phyloP scores from a whole-genome alignment of 768 basidiomycete genomes.

The Russula virescens region DNA sequence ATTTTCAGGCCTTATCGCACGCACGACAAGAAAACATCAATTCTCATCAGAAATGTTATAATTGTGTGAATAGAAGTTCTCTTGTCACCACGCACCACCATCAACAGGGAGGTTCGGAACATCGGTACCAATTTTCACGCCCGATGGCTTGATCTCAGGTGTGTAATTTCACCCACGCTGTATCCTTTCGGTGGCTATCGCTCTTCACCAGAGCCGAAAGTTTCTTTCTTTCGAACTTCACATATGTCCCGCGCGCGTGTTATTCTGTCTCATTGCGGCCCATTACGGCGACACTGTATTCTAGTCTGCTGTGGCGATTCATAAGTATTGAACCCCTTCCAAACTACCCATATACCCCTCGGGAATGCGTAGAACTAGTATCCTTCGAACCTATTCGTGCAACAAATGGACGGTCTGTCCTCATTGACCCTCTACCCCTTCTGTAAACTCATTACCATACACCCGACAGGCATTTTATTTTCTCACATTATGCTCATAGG shows the following conservation, averaged over 20 bases:
- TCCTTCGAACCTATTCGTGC: no score
- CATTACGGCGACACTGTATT: background rate
- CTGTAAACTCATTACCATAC: background rate
- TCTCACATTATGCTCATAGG: background rate
- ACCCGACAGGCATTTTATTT: background rate
- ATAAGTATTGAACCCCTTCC: background rate
- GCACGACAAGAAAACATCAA: background rate
- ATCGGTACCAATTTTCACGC: background rate
- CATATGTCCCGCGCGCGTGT: background rate
- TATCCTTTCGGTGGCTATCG: background rate
- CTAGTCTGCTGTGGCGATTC: background rate
- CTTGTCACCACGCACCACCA: background rate
- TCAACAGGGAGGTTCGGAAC: background rate
- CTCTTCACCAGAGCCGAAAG: background rate
- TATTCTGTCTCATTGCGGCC: background rate
- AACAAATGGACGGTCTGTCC: background rate
- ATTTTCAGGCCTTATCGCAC: background rate
- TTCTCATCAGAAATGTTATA: background rate
- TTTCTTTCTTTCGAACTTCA: background rate
- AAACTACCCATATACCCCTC: background rate
- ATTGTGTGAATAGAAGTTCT: conserved; percentile 4
- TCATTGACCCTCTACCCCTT: background rate
- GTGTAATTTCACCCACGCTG: background rate
- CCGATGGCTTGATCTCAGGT: background rate
- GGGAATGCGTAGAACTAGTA: no score